These are phyloP conservation scores for Aspergillus mulundensis DNA, from an alignment of 495 filamentous ascomycete species.

Conservation along the genomic window DNA sequence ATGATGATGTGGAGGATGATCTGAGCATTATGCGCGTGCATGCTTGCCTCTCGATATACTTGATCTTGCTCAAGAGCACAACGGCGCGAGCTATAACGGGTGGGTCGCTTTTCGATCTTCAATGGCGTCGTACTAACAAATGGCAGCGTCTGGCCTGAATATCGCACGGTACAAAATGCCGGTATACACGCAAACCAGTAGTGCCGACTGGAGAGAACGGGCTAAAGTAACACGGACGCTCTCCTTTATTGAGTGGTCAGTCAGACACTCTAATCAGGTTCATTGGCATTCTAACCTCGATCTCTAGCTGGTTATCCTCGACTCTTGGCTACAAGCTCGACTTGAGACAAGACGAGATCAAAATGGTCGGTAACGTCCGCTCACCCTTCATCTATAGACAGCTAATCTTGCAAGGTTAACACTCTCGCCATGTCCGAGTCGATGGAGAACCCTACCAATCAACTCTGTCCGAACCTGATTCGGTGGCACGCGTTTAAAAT, in stretches of 20 bases:
- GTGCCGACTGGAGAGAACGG: too few relatives aligned
- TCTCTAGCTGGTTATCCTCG: background rate
- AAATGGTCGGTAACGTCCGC: background rate
- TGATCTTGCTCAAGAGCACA: conserved; percentile 1
- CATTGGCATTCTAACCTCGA: background rate
- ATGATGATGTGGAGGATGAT: background rate
- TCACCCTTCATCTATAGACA: too few relatives aligned
- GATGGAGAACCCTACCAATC: too few relatives aligned
- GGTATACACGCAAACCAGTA: background rate
- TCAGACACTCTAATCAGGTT: too few relatives aligned
- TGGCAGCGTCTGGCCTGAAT: background rate
- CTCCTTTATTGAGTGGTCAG: too few relatives aligned
- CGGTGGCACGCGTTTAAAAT: too few relatives aligned
- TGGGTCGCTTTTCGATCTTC: too few relatives aligned
- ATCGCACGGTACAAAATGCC: background rate
- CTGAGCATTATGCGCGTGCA: background rate
- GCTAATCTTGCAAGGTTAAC: too few relatives aligned
- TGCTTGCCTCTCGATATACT: background rate
- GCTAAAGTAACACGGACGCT: too few relatives aligned
- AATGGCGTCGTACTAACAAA: background rate
- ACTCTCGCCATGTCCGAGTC: too few relatives aligned
- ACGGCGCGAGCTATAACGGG: background rate
- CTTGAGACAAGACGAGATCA: background rate
- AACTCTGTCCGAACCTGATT: too few relatives aligned
- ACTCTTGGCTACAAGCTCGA: background rate